These are phyloP conservation scores for Medicago lupulina DNA, from an alignment of 306 rosid genomes.

Conservation along the genomic window DNA sequence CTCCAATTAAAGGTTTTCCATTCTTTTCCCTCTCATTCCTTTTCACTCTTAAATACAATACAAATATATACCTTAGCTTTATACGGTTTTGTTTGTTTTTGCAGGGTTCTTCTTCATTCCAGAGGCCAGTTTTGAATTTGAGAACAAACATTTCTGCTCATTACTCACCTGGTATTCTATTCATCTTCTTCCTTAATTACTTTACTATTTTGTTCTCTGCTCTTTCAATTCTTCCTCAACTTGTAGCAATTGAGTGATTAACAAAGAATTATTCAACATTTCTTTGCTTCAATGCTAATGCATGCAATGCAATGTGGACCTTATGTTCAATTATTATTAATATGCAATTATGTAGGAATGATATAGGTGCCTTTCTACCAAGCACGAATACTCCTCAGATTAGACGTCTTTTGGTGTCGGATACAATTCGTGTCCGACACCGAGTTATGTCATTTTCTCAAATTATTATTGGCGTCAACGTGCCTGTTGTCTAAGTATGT, in stretches of 20 bases:
- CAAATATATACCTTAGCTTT: not conserved
- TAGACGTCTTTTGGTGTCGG: no score
- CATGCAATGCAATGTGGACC: not conserved
- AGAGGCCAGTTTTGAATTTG: conserved; percentile 53
- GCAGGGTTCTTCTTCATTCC: conserved; percentile 69
- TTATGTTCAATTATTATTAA: not conserved
- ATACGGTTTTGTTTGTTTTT: conserved; percentile 37
- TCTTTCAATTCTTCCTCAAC: not conserved
- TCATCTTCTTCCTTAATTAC: not conserved
- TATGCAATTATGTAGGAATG: not conserved
- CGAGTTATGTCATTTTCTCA: no score
- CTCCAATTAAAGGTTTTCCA: conserved; percentile 60
- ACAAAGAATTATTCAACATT: not conserved
- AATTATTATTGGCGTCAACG: no score
- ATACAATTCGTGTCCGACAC: no score
- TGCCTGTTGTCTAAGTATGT: no score
- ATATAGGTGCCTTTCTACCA: conserved; percentile 18
- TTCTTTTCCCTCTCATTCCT: not conserved
- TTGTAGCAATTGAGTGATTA: conserved; percentile 1
- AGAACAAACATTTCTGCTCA: conserved; percentile 50
- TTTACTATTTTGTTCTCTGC: not conserved
- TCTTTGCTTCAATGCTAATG: not conserved
- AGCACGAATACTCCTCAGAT: no score
- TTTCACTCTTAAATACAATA: not conserved
- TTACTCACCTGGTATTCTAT: conserved; percentile 57